Base-by-base conservation (phyloP, 306 rosid genomes). In the Fagus crenata region DNA sequence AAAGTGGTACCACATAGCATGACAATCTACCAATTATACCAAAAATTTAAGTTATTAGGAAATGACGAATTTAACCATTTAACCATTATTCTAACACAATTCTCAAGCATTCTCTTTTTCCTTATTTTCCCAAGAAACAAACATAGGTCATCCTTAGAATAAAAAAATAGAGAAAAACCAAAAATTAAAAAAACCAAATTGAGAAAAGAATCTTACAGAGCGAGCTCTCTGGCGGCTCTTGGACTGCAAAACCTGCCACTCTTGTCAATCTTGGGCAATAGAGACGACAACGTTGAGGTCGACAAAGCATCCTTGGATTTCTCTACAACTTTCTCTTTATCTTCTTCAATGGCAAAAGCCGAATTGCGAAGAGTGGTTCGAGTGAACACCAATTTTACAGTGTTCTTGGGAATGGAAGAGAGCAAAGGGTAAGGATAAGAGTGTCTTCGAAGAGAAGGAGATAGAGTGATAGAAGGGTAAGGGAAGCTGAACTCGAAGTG, bases 161-260 rank as follows among this genome's bases (percentile, higher is more conserved):
- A 28, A 35, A 36, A 14, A 49, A 6, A 11, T 1, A 43, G 17
- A 53, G 1, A 14, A 70, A 35, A 64, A 31, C 35, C 54, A 11
- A 12, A 2, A 5, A 69, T 7, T 0, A 4, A 14, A 4, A 2
- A 7, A 15, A 33, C 11, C 4, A 1, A 14, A 46, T 3, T 69
- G 64, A 73, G 41, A 0, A 68, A 22, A 75, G 65, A 67, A 67
- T 33, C 53, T 79, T 80, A 93, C 96, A 94, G 85, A 75, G 98
- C 96, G 79, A 94, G 97, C 83, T 94, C 97, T 84, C 98, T 84
- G 78, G 92, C 98, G 67, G 98, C 97, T 82, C 97, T 83, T 28
- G 97, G 98, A 78, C 97, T 92, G 83, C 96, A 92, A 72, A 94
- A 89, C 53, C 93, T 81, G 13, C 97, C 98, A 68, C 86, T 88